Base-by-base conservation (phyloP, 2,329 filamentous ascomycete genomes). In the Cercospora beticola region DNA sequence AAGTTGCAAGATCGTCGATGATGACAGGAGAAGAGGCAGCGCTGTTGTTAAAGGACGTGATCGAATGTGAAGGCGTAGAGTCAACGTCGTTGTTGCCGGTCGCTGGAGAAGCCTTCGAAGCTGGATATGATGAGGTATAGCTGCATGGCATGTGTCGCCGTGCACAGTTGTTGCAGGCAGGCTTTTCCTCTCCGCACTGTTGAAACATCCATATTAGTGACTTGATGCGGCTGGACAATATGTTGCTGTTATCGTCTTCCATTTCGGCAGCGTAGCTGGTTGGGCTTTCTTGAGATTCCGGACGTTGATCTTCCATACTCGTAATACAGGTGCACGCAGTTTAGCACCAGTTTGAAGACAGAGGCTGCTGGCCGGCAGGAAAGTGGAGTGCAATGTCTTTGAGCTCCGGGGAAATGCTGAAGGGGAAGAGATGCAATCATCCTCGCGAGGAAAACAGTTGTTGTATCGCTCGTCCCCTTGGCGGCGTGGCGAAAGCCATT, bases 151-250 rank as follows among this genome's bases (percentile, higher is more conserved):
- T 59, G 2, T 67, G 63, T 12, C 70, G 66, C 21, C 71, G 64
- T 2, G 43, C 62, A 21, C 73, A 74, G n/a, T 70, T 71, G 16
- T 64, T 65, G 61, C 73, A 74, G 2, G 59, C 61, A 18, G 73
- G 73, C 26, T 71, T 71, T 3, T 36, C 31, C 33, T 74, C 73
- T 31, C 72, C 73, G 46, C 73, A 74, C 71, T 74, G 66, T 62
- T 62, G 65, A 12, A 36, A 36, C 33, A 21, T 36, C 21, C 40
- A 16, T 8, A 64, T 70, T 57, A 70, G 69, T 33, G 66, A 46
- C 10, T 31, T 36, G 21, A 67, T 57, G 28, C 30, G 60, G 16
- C 28, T 62, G 60, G 40, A 26, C 18, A 62, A n/a, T 14, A 21
- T 7, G 16, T 16, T 33, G 36, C 18, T 46, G 40, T 14, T 28